phyloP scores from a whole-genome alignment of 129 eudicot genomes.

The Erigeron canadensis region DNA sequence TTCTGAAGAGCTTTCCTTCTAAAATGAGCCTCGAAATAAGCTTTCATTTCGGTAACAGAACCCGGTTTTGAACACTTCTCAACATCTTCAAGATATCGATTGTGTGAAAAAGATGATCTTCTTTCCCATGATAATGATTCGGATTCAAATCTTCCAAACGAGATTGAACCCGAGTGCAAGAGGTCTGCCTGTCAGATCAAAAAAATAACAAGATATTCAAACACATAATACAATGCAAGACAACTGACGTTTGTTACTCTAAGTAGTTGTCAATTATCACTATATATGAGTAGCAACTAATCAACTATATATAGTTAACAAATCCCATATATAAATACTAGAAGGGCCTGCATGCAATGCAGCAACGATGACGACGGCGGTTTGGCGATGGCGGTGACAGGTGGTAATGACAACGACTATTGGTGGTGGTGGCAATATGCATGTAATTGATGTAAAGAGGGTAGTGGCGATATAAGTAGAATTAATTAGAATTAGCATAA shows the following conservation, averaged over 20 bases:
- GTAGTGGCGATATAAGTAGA: too few relatives aligned
- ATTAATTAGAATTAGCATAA: too few relatives aligned
- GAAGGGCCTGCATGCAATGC: too few relatives aligned
- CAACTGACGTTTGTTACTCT: neutral
- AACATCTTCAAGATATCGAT: constrained; percentile 79
- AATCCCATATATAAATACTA: too few relatives aligned
- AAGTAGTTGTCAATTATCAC: neutral
- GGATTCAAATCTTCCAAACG: constrained; percentile 79
- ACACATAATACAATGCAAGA: neutral
- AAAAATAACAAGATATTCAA: constrained; percentile 12
- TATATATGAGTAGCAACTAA: neutral
- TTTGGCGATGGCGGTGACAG: too few relatives aligned
- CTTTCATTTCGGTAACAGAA: constrained; percentile 77
- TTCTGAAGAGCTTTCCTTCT: constrained; percentile 56
- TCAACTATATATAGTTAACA: too few relatives aligned
- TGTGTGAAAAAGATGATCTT: constrained; percentile 79
- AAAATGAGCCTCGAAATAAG: constrained; percentile 80
- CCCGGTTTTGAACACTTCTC: constrained; percentile 80
- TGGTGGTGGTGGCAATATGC: too few relatives aligned
- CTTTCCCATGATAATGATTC: constrained; percentile 86
- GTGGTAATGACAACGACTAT: too few relatives aligned
- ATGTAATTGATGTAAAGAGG: too few relatives aligned
- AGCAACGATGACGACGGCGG: too few relatives aligned
- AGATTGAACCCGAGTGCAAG: constrained; percentile 73
- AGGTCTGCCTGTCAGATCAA: constrained; percentile 54